Evolutionary conservation across 306 rosid species (phyloP), one percentile per base, ranked within the genome.

Genomic region (Ormosia semicastrata): DNA sequence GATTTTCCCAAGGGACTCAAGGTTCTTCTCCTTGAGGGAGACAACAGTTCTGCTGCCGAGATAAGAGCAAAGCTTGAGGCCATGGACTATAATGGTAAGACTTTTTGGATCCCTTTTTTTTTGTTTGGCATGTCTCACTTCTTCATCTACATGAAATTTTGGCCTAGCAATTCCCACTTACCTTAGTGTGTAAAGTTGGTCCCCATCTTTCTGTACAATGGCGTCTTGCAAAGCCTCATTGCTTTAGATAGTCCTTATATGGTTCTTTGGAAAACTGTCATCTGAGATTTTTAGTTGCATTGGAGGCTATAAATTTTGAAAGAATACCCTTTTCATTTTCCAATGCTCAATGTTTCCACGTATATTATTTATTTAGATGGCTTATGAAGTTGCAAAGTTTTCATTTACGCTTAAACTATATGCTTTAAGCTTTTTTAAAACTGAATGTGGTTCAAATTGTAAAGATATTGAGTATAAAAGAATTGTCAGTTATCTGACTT

Each of bases 1-100:
- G 97, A 94, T 86, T 94, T 94, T 81, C 98, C 97, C 0, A 92
- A 91, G 77, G 97, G 97, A 40, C 98, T 94, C 80, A 83, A 89
- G 82, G 97, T 94, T 81, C 97, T 94, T 80, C 92, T 94, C 80
- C 93, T 94, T 83, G 92, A 93, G 75, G 87, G 89, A 87, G 98
- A 96, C 86, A 56, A 0, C 68, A 75, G 24, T 87, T 93, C 92
- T 76, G 90, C 94, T 29, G 52, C 91, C 0, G 94, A 92, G 81
- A 85, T 93, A 86, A 89, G 86, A 86, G 76, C 92, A 77, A 89
- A 87, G 88, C 99, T 96, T 30, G 93, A 91, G 83, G 92, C 90
- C 71, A 93, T 96, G 97, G 97, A 93, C 87, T 96, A 92, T 78
- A 66, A 84, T 78, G 99, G 99, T 96, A 68, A 59, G 65, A 62